Evolutionary conservation across 139 green algal species (phyloP).

Genomic region (Ostreobium quekettii): DNA sequence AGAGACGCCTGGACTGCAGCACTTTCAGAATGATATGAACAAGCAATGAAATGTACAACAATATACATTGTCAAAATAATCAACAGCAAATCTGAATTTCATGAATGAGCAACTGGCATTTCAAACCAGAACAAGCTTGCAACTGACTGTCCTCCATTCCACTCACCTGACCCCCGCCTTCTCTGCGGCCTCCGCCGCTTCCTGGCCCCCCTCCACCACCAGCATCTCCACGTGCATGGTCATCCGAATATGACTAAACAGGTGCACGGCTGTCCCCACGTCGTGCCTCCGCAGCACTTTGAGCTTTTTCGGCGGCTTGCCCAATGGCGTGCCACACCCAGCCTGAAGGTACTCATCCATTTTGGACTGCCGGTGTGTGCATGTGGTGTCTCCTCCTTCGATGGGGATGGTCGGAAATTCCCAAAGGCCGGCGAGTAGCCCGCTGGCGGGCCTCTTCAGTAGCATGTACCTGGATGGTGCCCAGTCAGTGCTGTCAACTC

Average conservation of each 20-base stretch:
- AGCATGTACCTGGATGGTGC: conserved; percentile 34
- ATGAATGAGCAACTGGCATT: no score
- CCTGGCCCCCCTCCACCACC: conserved; percentile 19
- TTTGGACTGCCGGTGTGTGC: background rate
- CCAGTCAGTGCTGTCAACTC: background rate
- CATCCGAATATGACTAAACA: conserved; percentile 59
- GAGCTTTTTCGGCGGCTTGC: background rate
- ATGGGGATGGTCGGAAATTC: conserved; percentile 44
- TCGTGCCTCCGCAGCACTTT: conserved; percentile 18
- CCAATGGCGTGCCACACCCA: background rate
- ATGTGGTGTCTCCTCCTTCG: background rate
- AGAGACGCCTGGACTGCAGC: no score
- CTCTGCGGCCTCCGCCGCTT: background rate
- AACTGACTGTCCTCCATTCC: no score
- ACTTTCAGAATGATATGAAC: no score
- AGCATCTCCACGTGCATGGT: conserved; percentile 44
- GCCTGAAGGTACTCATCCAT: conserved; percentile 1
- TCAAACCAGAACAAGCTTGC: no score
- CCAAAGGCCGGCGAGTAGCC: conserved; percentile 64
- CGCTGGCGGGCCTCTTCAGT: conserved; percentile 42
- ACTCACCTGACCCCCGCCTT: background rate
- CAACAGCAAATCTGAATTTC: no score
- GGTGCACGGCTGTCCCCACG: conserved; percentile 36
- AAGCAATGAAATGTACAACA: no score
- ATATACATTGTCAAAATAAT: no score